phyloP scores from a whole-genome alignment of 352 stramenopile species.

The Pythium guiyangense region DNA sequence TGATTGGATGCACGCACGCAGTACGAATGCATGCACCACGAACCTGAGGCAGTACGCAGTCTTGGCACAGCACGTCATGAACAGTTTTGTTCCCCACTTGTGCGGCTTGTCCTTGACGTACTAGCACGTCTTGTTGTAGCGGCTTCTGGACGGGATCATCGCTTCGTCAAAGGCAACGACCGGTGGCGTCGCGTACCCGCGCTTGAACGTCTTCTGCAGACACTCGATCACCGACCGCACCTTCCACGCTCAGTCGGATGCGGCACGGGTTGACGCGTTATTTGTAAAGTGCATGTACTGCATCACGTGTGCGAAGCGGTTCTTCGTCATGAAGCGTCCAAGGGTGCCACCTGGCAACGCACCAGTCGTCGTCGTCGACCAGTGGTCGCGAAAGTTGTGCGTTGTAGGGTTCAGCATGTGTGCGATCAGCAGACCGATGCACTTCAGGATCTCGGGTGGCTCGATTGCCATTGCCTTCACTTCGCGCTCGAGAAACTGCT shows the following conservation, averaged over 20 bases:
- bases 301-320: neutral
- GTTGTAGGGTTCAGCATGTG: too few species aligned
- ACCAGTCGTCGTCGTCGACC: neutral
- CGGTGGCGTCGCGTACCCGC: neutral
- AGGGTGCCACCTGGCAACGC: neutral
- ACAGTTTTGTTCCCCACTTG: neutral
- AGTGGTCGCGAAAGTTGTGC: too few species aligned
- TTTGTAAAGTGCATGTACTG: slow-evolving; percentile 2
- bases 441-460: too few species aligned
- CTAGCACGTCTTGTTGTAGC: neutral
- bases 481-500: too few species aligned
- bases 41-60: neutral
- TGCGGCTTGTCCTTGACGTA: too few species aligned
- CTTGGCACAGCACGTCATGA: slow-evolving; percentile 1
- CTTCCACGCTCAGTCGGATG: neutral
- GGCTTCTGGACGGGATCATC: too few species aligned
- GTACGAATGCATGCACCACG: neutral
- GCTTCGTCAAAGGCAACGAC: neutral
- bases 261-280: neutral
- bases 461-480: too few species aligned
- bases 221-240: neutral
- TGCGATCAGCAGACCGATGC: too few species aligned
- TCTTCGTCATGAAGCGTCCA: neutral
- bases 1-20: neutral
- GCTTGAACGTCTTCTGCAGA: neutral